Conservation (phyloP, 208 protist species). For the Acanthamoeba lenticulata region DNA sequence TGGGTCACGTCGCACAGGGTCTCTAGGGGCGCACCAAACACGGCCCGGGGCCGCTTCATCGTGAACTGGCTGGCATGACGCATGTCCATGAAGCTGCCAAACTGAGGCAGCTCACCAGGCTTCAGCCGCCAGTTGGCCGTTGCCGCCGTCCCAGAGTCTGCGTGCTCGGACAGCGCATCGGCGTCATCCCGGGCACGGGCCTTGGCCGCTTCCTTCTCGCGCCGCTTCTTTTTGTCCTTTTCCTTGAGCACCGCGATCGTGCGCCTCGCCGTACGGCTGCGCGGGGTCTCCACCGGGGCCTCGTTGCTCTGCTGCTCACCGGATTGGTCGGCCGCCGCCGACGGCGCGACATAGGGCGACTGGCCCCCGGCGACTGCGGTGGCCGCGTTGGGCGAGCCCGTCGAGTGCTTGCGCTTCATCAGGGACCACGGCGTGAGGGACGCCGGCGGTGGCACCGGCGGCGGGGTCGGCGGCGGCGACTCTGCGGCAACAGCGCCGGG, state of each 20-base stretch:
- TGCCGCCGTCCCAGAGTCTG: too few species aligned
- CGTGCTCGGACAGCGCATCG: neutral
- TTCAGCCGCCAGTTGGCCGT: neutral
- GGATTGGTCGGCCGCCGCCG: too few species aligned
- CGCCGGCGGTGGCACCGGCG: neutral
- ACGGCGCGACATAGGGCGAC: too few species aligned
- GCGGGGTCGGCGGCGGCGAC: neutral
- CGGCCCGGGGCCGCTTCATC: neutral
- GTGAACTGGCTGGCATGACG: neutral
- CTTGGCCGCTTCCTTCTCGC: neutral
- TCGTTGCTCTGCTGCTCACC: too few species aligned
- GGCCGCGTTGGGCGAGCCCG: too few species aligned
- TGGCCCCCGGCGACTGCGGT: too few species aligned
- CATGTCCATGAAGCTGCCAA: neutral
- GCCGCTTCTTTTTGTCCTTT: neutral
- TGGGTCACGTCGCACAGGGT: neutral
- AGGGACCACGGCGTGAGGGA: neutral
- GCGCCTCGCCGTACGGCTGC: neutral
- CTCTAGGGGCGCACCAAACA: neutral
- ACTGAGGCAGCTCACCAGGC: neutral
- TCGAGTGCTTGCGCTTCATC: neutral
- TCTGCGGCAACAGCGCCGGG: neutral
- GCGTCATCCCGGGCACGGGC: neutral
- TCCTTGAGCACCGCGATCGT: slow-evolving; percentile 10
- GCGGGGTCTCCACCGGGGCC: neutral